phyloP scores from a whole-genome alignment of 768 basidiomycete genomes.

The Auricularia cornea region DNA sequence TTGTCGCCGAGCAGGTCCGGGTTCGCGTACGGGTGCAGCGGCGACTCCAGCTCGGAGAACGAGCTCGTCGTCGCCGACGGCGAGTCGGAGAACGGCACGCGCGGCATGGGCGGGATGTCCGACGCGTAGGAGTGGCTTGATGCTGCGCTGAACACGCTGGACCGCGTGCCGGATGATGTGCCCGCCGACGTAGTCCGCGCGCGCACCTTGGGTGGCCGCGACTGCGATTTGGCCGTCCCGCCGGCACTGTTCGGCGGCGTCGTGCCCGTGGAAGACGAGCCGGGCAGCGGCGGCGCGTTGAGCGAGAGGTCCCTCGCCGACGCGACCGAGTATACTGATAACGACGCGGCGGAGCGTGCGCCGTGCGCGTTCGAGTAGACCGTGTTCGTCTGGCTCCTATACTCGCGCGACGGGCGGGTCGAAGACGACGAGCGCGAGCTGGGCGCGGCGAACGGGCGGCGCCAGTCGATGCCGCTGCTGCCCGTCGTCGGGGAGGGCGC shows the following conservation, averaged over 20 bases:
- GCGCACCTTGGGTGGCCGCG: neutral
- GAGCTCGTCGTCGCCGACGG: neutral
- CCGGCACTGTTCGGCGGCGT: neutral
- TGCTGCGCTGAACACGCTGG: neutral
- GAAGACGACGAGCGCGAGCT: neutral
- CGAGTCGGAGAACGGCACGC: neutral
- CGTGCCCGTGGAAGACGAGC: neutral
- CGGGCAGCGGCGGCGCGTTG: neutral
- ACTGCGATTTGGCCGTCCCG: neutral
- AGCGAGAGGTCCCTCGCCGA: neutral
- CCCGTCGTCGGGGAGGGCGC: neutral
- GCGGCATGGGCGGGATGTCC: neutral
- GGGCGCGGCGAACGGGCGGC: neutral
- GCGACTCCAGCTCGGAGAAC: neutral
- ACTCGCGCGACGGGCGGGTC: neutral
- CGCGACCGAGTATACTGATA: neutral
- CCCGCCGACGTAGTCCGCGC: neutral
- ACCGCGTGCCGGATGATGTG: neutral
- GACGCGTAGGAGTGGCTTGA: neutral
- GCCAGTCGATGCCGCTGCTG: neutral
- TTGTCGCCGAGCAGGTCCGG: conserved; percentile 45
- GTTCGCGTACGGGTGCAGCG: conserved; percentile 71
- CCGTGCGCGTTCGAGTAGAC: neutral
- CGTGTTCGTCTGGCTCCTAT: neutral
- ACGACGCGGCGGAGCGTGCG: neutral